Conservation (phyloP, 148 eudicot genomes). For the Limonium bicolor region DNA sequence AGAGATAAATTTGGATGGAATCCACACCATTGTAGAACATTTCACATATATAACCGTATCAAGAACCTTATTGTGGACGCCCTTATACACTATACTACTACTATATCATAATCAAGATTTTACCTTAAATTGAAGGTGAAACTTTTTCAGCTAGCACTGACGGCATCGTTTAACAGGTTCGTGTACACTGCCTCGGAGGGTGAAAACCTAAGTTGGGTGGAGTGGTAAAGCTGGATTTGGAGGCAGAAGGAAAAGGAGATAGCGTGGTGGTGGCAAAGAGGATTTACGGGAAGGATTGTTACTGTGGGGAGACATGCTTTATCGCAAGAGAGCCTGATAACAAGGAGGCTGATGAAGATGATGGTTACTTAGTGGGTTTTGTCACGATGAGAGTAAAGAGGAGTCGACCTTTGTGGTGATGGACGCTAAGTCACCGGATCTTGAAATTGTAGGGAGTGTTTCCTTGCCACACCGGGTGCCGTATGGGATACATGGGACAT, state of each 20-base stretch:
- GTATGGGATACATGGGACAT: constrained; percentile 60
- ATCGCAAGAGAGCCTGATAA: constrained; percentile 22
- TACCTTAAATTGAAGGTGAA: too few relatives aligned
- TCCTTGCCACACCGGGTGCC: constrained; percentile 54
- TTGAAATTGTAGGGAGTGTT: constrained; percentile 41
- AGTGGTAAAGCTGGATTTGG: constrained; percentile 33
- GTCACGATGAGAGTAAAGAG: constrained; percentile 12
- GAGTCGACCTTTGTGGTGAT: constrained; percentile 52
- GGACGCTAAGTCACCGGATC: constrained; percentile 46
- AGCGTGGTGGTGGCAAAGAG: constrained; percentile 23
- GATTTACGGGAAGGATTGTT: constrained; percentile 21
- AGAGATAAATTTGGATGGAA: too few relatives aligned
- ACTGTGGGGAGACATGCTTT: constrained; percentile 31
- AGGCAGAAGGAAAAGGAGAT: constrained; percentile 9
- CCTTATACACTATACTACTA: too few relatives aligned
- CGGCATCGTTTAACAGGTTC: too few relatives aligned
- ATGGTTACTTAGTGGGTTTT: constrained; percentile 24
- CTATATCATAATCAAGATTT: too few relatives aligned
- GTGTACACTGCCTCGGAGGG: constrained; percentile 7
- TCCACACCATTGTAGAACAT: too few relatives aligned
- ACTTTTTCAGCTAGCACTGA: too few relatives aligned
- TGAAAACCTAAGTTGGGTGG: constrained; percentile 23
- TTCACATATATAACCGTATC: too few relatives aligned
- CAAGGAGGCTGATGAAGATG: constrained; percentile 25
- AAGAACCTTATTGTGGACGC: too few relatives aligned